phyloP scores from a whole-genome alignment of 2,329 filamentous ascomycete genomes.

The Fusarium multiceps region DNA sequence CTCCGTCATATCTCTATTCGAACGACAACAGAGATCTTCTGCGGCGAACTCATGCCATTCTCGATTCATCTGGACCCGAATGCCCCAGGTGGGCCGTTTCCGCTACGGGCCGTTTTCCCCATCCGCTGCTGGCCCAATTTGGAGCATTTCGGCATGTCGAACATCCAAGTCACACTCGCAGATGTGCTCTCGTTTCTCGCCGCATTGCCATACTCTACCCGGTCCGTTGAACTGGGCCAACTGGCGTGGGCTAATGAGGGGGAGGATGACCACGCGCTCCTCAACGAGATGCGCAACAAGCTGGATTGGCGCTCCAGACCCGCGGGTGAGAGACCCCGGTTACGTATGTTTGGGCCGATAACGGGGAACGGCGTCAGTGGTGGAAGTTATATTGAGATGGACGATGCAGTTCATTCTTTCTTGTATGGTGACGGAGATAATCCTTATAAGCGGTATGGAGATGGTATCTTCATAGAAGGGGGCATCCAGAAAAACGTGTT shows the following conservation, averaged over 20 bases:
- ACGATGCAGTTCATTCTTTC: too few relatives aligned
- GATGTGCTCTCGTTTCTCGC: not conserved
- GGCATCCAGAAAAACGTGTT: too few relatives aligned
- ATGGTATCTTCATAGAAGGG: too few relatives aligned
- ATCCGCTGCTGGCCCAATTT: not conserved
- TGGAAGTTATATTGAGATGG: too few relatives aligned
- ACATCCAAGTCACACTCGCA: not conserved
- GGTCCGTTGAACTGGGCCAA: not conserved
- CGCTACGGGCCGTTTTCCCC: not conserved
- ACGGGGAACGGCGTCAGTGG: too few relatives aligned
- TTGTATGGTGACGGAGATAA: too few relatives aligned
- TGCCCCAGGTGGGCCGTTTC: not conserved
- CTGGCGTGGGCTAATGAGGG: not conserved
- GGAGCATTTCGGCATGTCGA: not conserved
- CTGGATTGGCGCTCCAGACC: conserved; percentile 1
- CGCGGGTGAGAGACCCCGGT: not conserved
- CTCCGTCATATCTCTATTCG: not conserved
- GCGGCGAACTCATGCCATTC: too few relatives aligned
- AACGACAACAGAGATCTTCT: rapidly evolving
- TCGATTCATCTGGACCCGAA: too few relatives aligned
- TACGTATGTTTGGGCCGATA: not conserved
- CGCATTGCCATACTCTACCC: not conserved
- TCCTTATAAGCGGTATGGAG: too few relatives aligned
- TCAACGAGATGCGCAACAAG: not conserved
- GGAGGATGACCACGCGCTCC: rapidly evolving